These are phyloP conservation scores for Angomonas ambiguus DNA, from an alignment of 208 protist genomes.

Conservation along the genomic window DNA sequence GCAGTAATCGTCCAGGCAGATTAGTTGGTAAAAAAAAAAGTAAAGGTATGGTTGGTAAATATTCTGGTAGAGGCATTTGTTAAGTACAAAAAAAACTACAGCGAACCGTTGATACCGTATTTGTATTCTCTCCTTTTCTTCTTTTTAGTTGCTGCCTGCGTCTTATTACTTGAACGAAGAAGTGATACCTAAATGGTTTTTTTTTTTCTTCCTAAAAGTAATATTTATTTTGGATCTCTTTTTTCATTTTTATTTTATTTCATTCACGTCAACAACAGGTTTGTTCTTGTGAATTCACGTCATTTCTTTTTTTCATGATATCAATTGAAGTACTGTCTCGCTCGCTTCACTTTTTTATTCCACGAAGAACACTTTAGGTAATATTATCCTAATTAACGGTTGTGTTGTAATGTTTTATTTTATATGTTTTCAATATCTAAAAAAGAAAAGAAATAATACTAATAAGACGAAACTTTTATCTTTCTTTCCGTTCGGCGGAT, in stretches of 20 bases:
- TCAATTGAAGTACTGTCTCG: not conserved
- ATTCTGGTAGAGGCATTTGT: too few species aligned
- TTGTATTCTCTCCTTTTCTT: constrained; percentile 5
- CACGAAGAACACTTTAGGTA: not conserved
- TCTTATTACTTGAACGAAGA: not conserved
- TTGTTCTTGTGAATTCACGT: not conserved
- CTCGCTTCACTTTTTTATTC: constrained; percentile 8
- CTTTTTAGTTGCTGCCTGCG: constrained; percentile 11
- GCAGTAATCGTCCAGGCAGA: too few species aligned
- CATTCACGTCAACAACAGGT: constrained; percentile 3
- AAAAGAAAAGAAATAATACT: not conserved
- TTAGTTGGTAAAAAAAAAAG: constrained; percentile 11
- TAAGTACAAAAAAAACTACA: too few species aligned
- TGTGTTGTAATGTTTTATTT: constrained; percentile 7
- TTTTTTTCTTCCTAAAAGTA: not conserved
- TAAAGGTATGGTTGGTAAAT: not conserved
- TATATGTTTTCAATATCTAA: not conserved
- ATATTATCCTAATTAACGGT: constrained; percentile 10
- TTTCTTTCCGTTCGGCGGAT: not conserved
- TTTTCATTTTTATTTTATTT: not conserved
- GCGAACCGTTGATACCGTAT: too few species aligned
- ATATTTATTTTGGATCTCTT: constrained; percentile 5
- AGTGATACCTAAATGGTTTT: not conserved
- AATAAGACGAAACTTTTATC: not conserved
- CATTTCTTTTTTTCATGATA: not conserved